These are phyloP conservation scores for Neurospora sp. DNA, from an alignment of 495 filamentous ascomycete species.

Conservation along the genomic window DNA sequence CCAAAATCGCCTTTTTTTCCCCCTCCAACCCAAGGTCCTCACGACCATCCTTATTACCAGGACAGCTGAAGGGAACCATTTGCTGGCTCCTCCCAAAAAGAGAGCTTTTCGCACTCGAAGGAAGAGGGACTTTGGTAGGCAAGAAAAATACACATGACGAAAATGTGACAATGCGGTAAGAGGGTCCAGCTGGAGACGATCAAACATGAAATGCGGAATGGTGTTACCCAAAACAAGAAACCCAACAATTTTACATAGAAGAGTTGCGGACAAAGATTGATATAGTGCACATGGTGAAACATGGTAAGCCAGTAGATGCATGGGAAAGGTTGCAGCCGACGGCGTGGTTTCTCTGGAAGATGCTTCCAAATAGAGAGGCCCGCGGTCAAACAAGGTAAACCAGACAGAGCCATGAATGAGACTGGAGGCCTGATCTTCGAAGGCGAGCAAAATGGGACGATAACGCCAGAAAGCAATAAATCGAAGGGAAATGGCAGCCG, in stretches of 20 bases:
- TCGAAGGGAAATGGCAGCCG: not conserved
- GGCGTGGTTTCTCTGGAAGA: not conserved
- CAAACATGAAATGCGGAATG: not conserved
- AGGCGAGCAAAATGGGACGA: not conserved
- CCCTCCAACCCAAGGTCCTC: not conserved
- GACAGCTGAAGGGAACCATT: not conserved
- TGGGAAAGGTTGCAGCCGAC: constrained; percentile 5
- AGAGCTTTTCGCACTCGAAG: not conserved
- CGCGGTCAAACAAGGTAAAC: constrained; percentile 6
- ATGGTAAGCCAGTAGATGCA: not conserved
- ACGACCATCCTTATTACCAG: not conserved
- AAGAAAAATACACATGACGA: not conserved
- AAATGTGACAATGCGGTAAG: not conserved
- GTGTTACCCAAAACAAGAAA: not conserved
- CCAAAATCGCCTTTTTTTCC: not conserved
- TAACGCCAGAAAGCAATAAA: constrained; percentile 15
- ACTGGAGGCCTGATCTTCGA: not conserved
- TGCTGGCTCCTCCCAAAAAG: not conserved
- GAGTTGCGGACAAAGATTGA: not conserved
- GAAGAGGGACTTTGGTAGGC: not conserved
- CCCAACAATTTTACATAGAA: not conserved
- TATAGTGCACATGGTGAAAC: not conserved
- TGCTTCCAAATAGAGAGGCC: constrained; percentile 2
- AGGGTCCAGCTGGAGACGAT: not conserved
- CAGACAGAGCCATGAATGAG: not conserved